Evolutionary conservation across 352 stramenopile species (phyloP).

Genomic region (Phytophthora sojae): DNA sequence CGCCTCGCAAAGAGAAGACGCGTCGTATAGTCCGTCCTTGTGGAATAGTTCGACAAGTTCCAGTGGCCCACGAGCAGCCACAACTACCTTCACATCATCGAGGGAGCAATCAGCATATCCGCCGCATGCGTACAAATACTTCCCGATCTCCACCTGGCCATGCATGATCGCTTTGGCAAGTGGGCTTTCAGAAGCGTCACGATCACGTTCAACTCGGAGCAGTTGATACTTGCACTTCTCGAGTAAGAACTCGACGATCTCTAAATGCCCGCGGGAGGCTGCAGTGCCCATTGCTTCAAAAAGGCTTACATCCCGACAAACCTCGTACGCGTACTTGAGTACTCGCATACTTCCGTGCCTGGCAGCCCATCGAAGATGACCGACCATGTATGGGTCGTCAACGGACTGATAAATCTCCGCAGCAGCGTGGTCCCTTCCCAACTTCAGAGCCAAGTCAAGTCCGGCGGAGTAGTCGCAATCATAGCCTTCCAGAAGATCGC

Average conservation of each 20-base stretch:
- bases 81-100: too few relatives aligned
- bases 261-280: not conserved
- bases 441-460: too few relatives aligned
- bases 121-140: not conserved
- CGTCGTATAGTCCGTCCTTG: not conserved
- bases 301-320: not conserved
- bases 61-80: not conserved
- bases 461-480: too few relatives aligned
- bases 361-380: not conserved
- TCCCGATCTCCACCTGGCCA: not conserved
- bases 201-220: not conserved
- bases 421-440: too few relatives aligned
- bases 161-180: conserved; percentile 8
- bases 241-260: conserved; percentile 5
- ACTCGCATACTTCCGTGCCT: not conserved
- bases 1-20: not conserved
- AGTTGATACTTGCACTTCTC: not conserved
- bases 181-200: not conserved
- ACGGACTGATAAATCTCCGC: not conserved
- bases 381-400: not conserved
- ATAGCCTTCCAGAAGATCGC: too few relatives aligned
- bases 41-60: not conserved
- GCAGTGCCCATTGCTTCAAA: conserved; percentile 4
- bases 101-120: too few relatives aligned
- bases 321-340: not conserved